phyloP scores from a whole-genome alignment of 2,329 filamentous ascomycete species.

The Sporothrix humicola region DNA sequence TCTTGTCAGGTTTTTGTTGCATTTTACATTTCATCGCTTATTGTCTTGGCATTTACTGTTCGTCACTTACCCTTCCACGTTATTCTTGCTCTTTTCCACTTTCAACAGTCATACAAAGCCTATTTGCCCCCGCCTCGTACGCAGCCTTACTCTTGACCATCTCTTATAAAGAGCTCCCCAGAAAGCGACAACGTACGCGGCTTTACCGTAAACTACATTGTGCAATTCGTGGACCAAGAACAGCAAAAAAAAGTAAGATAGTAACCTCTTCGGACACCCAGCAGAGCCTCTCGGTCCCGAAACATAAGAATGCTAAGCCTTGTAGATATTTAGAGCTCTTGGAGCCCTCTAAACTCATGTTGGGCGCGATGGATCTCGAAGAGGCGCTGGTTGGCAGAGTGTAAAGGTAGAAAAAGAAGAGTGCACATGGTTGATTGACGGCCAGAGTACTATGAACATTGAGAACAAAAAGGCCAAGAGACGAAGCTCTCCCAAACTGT shows the following conservation, averaged over 20 bases:
- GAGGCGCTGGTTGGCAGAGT: no score
- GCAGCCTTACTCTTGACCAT: not conserved
- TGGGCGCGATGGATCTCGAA: not conserved
- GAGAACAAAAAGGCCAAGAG: no score
- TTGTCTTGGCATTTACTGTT: not conserved
- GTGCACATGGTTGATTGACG: no score
- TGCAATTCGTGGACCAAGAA: not conserved
- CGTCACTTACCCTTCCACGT: not conserved
- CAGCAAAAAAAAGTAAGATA: not conserved
- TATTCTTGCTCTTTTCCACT: not conserved
- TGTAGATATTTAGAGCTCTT: not conserved
- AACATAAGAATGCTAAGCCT: not conserved
- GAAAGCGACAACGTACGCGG: not conserved
- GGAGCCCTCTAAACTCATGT: not conserved
- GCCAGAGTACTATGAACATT: no score
- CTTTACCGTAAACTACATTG: not conserved
- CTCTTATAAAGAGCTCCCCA: not conserved
- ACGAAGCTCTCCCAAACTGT: no score
- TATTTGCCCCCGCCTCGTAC: not conserved
- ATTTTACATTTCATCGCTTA: not conserved
- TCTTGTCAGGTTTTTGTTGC: not conserved
- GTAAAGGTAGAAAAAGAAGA: no score
- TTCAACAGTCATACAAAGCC: not conserved
- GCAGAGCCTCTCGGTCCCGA: conserved; percentile 3
- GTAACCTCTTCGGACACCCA: conserved; percentile 5